Conservation (phyloP, 441 rosid species). For the Kokia cookei region DNA sequence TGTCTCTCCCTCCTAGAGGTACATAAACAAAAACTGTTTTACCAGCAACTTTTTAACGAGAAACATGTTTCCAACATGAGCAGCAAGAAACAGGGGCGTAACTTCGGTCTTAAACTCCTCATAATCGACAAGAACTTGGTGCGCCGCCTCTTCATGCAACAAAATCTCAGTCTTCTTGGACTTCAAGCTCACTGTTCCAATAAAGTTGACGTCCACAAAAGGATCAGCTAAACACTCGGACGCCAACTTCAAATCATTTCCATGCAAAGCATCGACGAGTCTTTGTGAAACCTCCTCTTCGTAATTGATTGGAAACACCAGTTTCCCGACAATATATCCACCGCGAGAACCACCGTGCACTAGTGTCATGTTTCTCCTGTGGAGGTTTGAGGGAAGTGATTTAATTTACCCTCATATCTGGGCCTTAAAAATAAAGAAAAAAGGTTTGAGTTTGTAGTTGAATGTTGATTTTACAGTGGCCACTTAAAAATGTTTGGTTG, state of each 20-base stretch:
- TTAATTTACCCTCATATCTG: background rate
- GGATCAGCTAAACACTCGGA: constrained; percentile 29
- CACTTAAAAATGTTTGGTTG: background rate
- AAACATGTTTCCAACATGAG: constrained; percentile 30
- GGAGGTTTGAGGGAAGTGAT: background rate
- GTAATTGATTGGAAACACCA: constrained; percentile 22
- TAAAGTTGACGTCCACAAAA: constrained; percentile 38
- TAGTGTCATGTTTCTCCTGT: constrained; percentile 11
- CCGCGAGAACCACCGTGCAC: constrained; percentile 24
- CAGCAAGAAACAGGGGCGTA: constrained; percentile 41
- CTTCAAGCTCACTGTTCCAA: constrained; percentile 40
- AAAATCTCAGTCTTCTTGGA: constrained; percentile 26
- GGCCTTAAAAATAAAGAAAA: background rate
- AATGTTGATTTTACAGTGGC: background rate
- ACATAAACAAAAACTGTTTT: background rate
- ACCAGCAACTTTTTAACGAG: constrained; percentile 39
- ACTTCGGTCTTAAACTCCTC: constrained; percentile 45
- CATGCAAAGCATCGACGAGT: constrained; percentile 24
- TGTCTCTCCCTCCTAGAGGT: background rate
- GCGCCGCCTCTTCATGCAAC: constrained; percentile 31
- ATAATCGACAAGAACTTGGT: constrained; percentile 31
- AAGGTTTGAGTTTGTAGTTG: background rate
- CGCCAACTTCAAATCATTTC: constrained; percentile 18
- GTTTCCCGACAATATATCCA: constrained; percentile 12
- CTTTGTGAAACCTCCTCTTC: constrained; percentile 24